phyloP scores from a whole-genome alignment of 1,139 yeast species.

The Sugiyamaella pinicola region DNA sequence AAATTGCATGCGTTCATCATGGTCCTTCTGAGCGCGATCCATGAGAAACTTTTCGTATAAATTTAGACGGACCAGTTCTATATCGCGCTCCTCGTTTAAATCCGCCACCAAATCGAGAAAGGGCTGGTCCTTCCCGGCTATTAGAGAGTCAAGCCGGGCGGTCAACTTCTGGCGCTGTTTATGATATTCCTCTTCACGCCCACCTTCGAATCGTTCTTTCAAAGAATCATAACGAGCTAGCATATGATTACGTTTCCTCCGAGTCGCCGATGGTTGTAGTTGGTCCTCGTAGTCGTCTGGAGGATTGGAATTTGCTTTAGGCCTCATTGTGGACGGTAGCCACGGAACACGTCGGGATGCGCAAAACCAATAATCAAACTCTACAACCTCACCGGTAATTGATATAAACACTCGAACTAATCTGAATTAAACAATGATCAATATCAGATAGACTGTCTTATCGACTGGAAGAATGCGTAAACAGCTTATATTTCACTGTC shows the following conservation, averaged over 20 bases:
- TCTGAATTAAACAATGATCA: too few species aligned
- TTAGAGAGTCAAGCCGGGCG: slow-evolving; percentile 50
- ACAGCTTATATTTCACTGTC: too few species aligned
- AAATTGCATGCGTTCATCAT: slow-evolving; percentile 68
- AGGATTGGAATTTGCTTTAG: slow-evolving; percentile 8
- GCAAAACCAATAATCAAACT: too few species aligned
- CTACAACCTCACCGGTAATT: too few species aligned
- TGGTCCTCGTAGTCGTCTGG: slow-evolving; percentile 16
- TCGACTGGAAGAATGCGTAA: too few species aligned
- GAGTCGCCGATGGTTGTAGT: slow-evolving; percentile 6
- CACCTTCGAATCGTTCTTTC: slow-evolving; percentile 23
- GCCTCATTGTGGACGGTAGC: slow-evolving; percentile 10
- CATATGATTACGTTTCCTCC: slow-evolving; percentile 6
- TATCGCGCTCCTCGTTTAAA: slow-evolving; percentile 77
- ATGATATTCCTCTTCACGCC: slow-evolving; percentile 24
- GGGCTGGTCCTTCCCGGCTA: slow-evolving; percentile 72
- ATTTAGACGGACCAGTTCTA: slow-evolving; percentile 72
- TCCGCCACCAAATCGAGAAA: slow-evolving; percentile 56
- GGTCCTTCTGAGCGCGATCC: slow-evolving; percentile 70
- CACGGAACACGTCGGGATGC: background rate
- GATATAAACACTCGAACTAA: too few species aligned
- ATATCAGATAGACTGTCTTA: too few species aligned
- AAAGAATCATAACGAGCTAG: slow-evolving; percentile 19
- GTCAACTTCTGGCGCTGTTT: slow-evolving; percentile 22
- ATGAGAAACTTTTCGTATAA: slow-evolving; percentile 84